Evolutionary conservation across 805 yeast genomes (phyloP), one percentile per base, ranked within the genome.

Genomic region (Cyberlindnera mycetangii): DNA sequence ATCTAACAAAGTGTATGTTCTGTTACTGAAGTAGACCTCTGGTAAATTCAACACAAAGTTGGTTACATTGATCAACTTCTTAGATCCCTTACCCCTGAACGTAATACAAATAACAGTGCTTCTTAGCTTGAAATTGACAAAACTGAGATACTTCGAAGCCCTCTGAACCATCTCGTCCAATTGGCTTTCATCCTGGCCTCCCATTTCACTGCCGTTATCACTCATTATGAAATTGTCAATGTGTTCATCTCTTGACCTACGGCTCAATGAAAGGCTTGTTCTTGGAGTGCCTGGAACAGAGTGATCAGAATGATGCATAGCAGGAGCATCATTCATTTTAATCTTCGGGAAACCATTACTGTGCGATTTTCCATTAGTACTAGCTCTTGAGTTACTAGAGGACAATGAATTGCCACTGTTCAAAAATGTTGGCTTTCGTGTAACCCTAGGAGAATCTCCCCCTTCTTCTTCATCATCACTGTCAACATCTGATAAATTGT

Each of bases 1-100:
- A 52, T 90, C 97, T 42, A 79, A 68, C 39, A 78, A 69, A 1
- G 89, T 79, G 86, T 95, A 83, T 5, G 85, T 74, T 68, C 78
- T 78, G 60, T 84, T 80, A 28, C 64, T 56, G 55, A 84, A 78
- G 40, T 66, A 62, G 41, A 87, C 64, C 3, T 67, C 67, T 3
- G 97, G 97, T 40, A 90, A 63, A 9, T 69, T 70, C 44, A 92
- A 69, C 6, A 71, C 74, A 52, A 92, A 81, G 52, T 85, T 78
- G 41, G 86, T 85, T 7, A 92, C 88, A 58, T 90, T 89, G 32
- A 87, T 75, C 44, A 92, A 66, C 52, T 83, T 78, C 54, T 77
- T 69, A 22, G 78, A 71, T 12, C 89, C 87, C 14, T 79, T 79
- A 8, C 93, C 95, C 60, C 80, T 79, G 65, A 87, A 87, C 39